Evolutionary conservation across 805 yeast species (phyloP).

Genomic region (Citeromyces matritensis): DNA sequence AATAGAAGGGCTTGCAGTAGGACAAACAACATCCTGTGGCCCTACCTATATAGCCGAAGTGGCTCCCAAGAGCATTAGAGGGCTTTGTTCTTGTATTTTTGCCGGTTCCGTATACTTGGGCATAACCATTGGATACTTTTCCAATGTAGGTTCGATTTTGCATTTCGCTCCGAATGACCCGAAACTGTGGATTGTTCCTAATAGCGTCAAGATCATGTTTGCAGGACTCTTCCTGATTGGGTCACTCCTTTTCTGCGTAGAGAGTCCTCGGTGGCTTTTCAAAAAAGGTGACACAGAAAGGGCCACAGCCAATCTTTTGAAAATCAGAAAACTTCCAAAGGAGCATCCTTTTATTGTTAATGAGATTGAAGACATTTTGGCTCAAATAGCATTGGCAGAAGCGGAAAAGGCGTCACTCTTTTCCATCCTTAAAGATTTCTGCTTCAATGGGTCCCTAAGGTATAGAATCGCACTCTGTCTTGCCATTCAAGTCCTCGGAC

Average conservation of each 20-base stretch:
- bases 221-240: conserved; percentile 29
- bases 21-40: conserved; percentile 42
- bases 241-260: conserved; percentile 23
- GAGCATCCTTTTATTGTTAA: conserved; percentile 34
- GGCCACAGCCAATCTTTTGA: conserved; percentile 22
- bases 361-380: conserved; percentile 35
- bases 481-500: conserved; percentile 29
- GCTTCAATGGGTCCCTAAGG: conserved; percentile 21
- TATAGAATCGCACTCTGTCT: conserved; percentile 28
- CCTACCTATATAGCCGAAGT: conserved; percentile 40
- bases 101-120: conserved; percentile 47
- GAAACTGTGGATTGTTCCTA: conserved; percentile 37
- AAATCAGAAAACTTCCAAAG: conserved; percentile 25
- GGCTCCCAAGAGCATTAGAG: conserved; percentile 36
- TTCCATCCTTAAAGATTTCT: conserved; percentile 17
- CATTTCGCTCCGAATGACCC: conserved; percentile 21
- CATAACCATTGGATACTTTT: conserved; percentile 29
- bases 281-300: conserved; percentile 22
- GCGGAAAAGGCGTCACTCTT: conserved; percentile 10
- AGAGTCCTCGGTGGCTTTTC: conserved; percentile 36
- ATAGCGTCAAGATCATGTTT: conserved; percentile 26
- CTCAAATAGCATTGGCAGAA: conserved; percentile 23
- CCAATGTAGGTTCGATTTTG: conserved; percentile 34
- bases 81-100: conserved; percentile 33
- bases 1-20: conserved; percentile 38